phyloP scores from a whole-genome alignment of 176 grass and related monocot genomes.

The Coix lacrymajobi region DNA sequence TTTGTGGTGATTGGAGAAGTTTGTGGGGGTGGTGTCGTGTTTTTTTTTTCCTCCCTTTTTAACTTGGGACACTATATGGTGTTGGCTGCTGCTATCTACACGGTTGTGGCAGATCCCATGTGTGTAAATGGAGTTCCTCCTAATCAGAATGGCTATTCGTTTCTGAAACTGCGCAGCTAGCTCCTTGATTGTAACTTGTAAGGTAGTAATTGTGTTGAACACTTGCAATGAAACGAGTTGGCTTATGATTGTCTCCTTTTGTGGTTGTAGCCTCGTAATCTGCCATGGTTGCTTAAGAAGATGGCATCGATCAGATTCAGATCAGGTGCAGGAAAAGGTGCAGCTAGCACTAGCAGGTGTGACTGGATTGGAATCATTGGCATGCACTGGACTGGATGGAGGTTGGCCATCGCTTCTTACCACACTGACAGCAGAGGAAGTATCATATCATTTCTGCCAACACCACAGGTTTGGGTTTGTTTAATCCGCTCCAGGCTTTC shows the following conservation, averaged over 20 bases:
- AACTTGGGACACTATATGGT: constrained; percentile 37
- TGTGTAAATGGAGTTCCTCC: constrained; percentile 42
- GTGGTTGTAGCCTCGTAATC: constrained; percentile 38
- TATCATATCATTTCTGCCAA: constrained; percentile 10
- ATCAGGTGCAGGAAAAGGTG: background rate
- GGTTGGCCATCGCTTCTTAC: background rate
- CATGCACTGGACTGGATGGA: background rate
- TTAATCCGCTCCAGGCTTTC: background rate
- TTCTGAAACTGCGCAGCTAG: constrained; percentile 22
- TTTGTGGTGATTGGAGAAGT: constrained; percentile 53
- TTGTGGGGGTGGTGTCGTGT: constrained; percentile 32
- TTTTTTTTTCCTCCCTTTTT: background rate
- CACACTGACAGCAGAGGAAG: constrained; percentile 15
- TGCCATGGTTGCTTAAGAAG: constrained; percentile 33
- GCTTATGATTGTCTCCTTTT: background rate
- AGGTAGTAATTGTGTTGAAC: background rate
- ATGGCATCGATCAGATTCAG: constrained; percentile 11
- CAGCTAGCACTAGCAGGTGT: constrained; percentile 32
- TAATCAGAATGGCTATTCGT: constrained; percentile 33
- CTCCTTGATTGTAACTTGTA: constrained; percentile 18
- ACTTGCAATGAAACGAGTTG: constrained; percentile 7
- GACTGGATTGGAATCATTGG: constrained; percentile 26
- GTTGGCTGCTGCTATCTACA: constrained; percentile 36
- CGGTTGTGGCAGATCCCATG: constrained; percentile 24
- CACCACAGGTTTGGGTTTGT: background rate